Evolutionary conservation across 768 basidiomycete species (phyloP), one percentile per base, ranked within the genome.

Genomic region (Russula vinacea): DNA sequence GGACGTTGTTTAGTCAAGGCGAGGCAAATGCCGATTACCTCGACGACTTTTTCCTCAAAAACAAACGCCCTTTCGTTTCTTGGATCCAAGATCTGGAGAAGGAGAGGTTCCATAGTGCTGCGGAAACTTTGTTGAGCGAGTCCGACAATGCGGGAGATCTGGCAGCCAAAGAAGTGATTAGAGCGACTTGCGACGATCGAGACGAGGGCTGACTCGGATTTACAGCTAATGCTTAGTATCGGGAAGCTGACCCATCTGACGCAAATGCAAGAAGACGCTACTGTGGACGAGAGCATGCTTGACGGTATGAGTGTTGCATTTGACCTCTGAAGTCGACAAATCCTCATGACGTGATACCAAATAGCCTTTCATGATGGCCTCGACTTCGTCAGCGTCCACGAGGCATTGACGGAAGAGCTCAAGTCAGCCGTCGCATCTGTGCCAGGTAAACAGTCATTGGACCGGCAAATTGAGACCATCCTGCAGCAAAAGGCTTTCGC

Each of bases 81-180:
- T 98, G 96, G 96, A 79, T 98, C 40, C 88, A 97, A 71, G 87
- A 96, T 73, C 75, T 98, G 51, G 87, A 85, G 4, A 85, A 87
- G 61, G 79, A 77, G 44, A 79, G 85, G 54, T 90, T 85, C 73
- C 84, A 80, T 4, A 76, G 79, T 13, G 92, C 93, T 3, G 84
- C 89, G 3, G 71, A 75, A 22, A 80, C 86, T 17, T 78, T 98
- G 50, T 76, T 88, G 33, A 69, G 70, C n/a, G 90, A 89, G 67
- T 82, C 89, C 11, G 74, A 79, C 37, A 74, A 74, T 22, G 86
- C 86, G 11, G 74, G 73, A 7, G 83, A 83, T 61, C 78, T 96
- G 16, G 82, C 81, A 33, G 80, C 85, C 22, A 91, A 89, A 78
- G 90, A 96, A 78, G 95, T 95, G 73, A 83, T 22, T 73, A 9